Evolutionary conservation across 108 stramenopile species (phyloP), one percentile per base, ranked within the genome.

Genomic region (Cyclotella atomus): DNA sequence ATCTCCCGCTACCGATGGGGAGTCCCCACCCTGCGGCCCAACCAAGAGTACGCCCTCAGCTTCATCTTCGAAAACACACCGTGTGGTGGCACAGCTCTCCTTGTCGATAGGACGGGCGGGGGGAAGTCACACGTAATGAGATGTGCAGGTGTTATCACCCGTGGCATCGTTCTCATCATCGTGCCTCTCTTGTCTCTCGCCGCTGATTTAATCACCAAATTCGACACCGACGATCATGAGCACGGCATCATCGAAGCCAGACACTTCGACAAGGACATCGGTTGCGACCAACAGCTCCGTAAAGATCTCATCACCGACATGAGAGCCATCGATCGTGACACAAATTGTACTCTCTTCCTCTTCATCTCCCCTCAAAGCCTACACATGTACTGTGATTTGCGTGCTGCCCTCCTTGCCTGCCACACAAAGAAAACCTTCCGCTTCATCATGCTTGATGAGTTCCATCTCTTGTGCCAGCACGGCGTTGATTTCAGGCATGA

Each of bases 251-350:
- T 49, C 47, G 4, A 49, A 4, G 47, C 47, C 9, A 49, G 9
- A 17, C 47, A 49, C n/a, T 49, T 49, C n/a, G 47, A 49, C 47
- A 17, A 49, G n/a, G 47, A 49, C n/a, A 49, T 49, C n/a, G 47
- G n/a, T 4, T 12, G 4, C 16, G 47, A 49, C n/a, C 16, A 49
- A 4, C 4, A 12, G 17, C 47, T 49, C 4, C 9, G 47, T 4
- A 12, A 19, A 4, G 16, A n/a, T 4, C n/a, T 49, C 9, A 49
- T 49, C n/a, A 4, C 9, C 16, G 47, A 49, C n/a, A 4, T 49
- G 47, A 10, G 4, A 4, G 47, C 10, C 10, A 19, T 49, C n/a
- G 4, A 10, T 10, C 9, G 4, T 10, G 4, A 49, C 16, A 49
- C 47, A 19, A 49, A 49, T 4, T 17, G 47, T 4, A 49, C 47